Evolutionary conservation across 495 filamentous ascomycete genomes (phyloP), one percentile per base, ranked within the genome.

Genomic region (Acidomyces sp.): DNA sequence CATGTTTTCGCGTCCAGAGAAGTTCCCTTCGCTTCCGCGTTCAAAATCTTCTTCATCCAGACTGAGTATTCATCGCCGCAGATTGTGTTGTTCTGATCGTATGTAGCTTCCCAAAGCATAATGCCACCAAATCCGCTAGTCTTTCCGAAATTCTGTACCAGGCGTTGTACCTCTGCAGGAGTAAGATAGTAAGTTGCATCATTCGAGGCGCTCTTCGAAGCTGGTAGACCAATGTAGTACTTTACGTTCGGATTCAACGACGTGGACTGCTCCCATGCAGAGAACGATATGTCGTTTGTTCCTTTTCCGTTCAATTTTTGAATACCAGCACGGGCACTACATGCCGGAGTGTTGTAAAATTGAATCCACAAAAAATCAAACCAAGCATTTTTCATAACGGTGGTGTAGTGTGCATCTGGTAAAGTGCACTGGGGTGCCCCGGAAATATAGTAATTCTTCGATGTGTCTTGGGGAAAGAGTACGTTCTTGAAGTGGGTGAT

Each of bases 71-170:
- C 62, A 12, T 55, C 44, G 3, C 61, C 62, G 27, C 64, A 50
- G 26, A 62, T 62, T 18, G 53, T 29, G 40, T 79, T 76, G 12
- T 62, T 57, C 1, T 65, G 54, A 0, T 67, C 64, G 2, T 61
- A 59, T 0, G 74, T 75, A 4, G 79, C 78, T 28, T 84, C 80
- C 75, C 77, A 85, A 6, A 85, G 49, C 70, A 80, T 77, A 12
- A 83, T 63, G 56, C 80, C 80, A 37, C 77, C 80, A 45, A 85
- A 84, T 1, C 22, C 32, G 4, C 59, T 63, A 3, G 61, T 34
- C 1, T 67, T 59, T 42, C 69, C 67, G 51, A 71, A 76, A 25
- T 62, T 57, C 1, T 59, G 39, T 20, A 78, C 60, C 35, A 84
- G 40, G 13, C 54, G 49, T 25, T 58, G 51, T 13, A 64, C 69